phyloP scores from a whole-genome alignment of 1,284 basidiomycete genomes.

The Erythrobasidium hasegawianum region DNA sequence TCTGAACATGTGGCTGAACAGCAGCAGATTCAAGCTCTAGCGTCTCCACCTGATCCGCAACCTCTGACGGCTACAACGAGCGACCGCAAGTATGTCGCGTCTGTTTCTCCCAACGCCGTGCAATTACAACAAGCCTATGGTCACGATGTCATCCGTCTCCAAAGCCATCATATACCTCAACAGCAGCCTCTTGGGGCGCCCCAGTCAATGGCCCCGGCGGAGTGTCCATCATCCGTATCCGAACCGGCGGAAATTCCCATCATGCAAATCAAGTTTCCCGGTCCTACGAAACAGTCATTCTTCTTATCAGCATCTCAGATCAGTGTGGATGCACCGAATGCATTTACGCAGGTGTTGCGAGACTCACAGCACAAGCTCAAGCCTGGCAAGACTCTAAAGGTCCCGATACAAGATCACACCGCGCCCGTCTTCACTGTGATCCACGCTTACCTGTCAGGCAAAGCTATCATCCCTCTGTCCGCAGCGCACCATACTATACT shows the following conservation, averaged over 20 bases:
- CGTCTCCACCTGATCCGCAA: too few relatives aligned
- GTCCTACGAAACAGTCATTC: neutral
- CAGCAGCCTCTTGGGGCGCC: too few relatives aligned
- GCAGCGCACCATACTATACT: neutral
- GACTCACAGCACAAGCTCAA: neutral
- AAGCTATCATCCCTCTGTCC: conserved; percentile 3
- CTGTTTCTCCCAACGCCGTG: too few relatives aligned
- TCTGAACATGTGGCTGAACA: too few relatives aligned
- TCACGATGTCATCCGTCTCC: too few relatives aligned
- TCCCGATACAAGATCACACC: neutral
- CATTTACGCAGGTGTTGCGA: neutral
- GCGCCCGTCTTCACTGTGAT: conserved; percentile 6
- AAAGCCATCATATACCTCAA: too few relatives aligned
- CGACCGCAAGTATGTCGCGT: too few relatives aligned
- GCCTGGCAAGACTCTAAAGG: neutral
- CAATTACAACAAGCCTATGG: too few relatives aligned
- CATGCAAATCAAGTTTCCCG: neutral
- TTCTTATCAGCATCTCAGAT: neutral
- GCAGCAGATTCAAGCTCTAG: too few relatives aligned
- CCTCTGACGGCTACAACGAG: too few relatives aligned
- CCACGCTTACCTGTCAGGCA: neutral
- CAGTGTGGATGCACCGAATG: neutral
- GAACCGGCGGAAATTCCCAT: neutral
- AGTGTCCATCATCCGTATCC: too few relatives aligned
- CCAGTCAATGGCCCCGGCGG: too few relatives aligned